Evolutionary conservation across 805 yeast genomes (phyloP).

Genomic region (Candida saitoana): DNA sequence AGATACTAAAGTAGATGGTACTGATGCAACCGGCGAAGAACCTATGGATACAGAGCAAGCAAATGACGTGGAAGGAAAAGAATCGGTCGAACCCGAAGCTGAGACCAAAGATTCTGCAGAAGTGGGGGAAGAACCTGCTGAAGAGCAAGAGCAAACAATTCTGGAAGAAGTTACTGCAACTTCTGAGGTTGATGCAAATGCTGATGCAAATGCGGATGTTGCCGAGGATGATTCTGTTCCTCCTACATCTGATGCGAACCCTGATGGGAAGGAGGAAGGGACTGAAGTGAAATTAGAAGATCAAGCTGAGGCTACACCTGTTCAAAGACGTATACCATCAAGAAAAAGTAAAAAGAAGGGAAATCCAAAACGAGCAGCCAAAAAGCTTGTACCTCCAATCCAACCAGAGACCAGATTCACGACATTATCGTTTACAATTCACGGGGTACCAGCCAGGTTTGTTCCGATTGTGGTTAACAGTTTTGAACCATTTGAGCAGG

Average conservation of each 20-base stretch:
- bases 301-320: conserved; percentile 10
- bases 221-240: conserved; percentile 5
- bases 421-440: conserved; percentile 62
- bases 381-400: conserved; percentile 26
- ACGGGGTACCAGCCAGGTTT: conserved; percentile 61
- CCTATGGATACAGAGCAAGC: conserved; percentile 8
- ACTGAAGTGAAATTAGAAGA: conserved; percentile 8
- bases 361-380: conserved; percentile 13
- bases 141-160: conserved; percentile 3
- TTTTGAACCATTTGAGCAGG: conserved; percentile 54
- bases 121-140: conserved; percentile 10
- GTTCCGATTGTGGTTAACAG: conserved; percentile 64
- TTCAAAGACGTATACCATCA: conserved; percentile 16
- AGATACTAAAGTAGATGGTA: conserved; percentile 14
- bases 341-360: conserved; percentile 13
- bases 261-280: conserved; percentile 8
- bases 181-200: conserved; percentile 5
- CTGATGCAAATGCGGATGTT: conserved; percentile 2
- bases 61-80: conserved; percentile 11
- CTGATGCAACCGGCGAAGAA: conserved; percentile 7
- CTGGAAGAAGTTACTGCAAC: conserved; percentile 11
- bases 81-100: conserved; percentile 9
- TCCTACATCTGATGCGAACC: conserved; percentile 12
- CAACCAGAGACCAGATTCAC: conserved; percentile 50
- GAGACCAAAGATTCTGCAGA: conserved; percentile 7